Base-by-base conservation (phyloP, 441 rosid genomes). In the Geranium incanum region DNA sequence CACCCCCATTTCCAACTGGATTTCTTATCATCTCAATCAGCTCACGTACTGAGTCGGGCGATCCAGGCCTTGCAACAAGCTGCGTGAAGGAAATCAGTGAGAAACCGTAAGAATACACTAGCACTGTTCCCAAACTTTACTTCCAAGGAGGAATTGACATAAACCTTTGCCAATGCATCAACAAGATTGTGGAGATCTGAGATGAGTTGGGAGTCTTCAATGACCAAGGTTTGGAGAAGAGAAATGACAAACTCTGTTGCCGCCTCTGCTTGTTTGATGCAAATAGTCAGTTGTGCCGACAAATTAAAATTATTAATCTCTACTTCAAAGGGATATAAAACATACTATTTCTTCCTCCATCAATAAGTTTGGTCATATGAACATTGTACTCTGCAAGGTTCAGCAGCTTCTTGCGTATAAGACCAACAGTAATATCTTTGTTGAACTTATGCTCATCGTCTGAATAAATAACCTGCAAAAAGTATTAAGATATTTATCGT, bases 301-400 rank as follows among this genome's bases (percentile, higher is more conserved):
- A 36, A 28, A 28, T 28, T 28, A 28, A 64, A 8, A 66, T 4
- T 70, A 70, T n/a, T 62, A 28, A 63, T n/a, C 8, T 60, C 8
- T 21, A 5, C 38, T 33, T 23, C 77, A 50, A 68, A 73, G 36
- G 36, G 68, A 64, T 62, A 69, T 45, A 65, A 23, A 68, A 82
- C 96, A 33, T 89, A 95, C 99, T 95, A 76, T 92, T 87, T 81
- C 91, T 86, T 78, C 98, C 99, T 65, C 99, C 97, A 78, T 95
- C 99, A 68, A 92, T 89, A 78, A 84, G 93, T 81, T 95, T 92
- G 36, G 98, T 97, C 91, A 95, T 91, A 72, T 89, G 97, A 71
- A 87, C 89, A 77, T 92, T 92, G 84, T 95, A 95, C 80, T 95
- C 98, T 0, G 99, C 96, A 68, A 95, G 91, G 81, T 89, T 92